Percentiles rank a stretch among this genome's conserved stretches.
These are phyloP conservation scores for Gaertneriomyces sp. DNA, from an alignment of 192 early-diverging fungal species.

Conservation along the genomic window DNA sequence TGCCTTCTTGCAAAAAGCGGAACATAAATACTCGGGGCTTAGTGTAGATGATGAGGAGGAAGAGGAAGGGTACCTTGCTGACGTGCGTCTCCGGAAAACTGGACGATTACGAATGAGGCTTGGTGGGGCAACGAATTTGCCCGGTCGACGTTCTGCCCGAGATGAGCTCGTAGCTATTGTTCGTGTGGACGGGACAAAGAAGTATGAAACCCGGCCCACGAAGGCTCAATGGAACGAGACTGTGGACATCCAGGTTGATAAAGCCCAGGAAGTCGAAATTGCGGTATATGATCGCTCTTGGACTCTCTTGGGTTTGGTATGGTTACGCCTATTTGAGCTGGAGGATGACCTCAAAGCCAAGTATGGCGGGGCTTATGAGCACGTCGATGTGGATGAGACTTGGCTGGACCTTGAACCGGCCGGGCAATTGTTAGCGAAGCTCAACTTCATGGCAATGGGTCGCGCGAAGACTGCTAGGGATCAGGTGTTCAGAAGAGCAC, in stretches of 20 bases:
- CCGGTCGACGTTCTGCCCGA: slow-evolving; percentile 48
- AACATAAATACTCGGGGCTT: slow-evolving; percentile 84
- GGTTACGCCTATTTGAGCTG: slow-evolving; percentile 88
- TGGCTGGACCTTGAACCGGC: slow-evolving; percentile 92
- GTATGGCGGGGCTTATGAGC: slow-evolving; percentile 22
- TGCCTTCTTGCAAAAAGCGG: slow-evolving; percentile 41
- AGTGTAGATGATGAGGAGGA: slow-evolving; percentile 76
- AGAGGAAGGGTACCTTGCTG: slow-evolving; percentile 31
- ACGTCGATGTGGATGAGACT: slow-evolving; percentile 62
- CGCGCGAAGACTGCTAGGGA: slow-evolving; percentile 44
- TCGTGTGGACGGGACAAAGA: slow-evolving; percentile 71
- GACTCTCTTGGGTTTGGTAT: slow-evolving; percentile 71
- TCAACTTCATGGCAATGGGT: slow-evolving; percentile 65
- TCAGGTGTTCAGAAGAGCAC: slow-evolving; percentile 37
- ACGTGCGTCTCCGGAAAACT: slow-evolving; percentile 33
- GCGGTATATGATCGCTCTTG: slow-evolving; percentile 63
- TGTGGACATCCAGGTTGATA: slow-evolving; percentile 82
- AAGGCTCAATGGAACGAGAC: slow-evolving; percentile 71
- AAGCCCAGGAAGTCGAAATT: slow-evolving; percentile 88
- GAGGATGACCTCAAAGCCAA: slow-evolving; percentile 69
- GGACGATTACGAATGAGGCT: slow-evolving; percentile 42
- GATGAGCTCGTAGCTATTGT: slow-evolving; percentile 75
- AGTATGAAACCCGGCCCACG: slow-evolving; percentile 67
- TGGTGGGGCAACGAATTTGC: slow-evolving; percentile 41
- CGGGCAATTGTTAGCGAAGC: slow-evolving; percentile 80